Conservation (phyloP, 129 eudicot species). For the Chrysanthemum makinoi region DNA sequence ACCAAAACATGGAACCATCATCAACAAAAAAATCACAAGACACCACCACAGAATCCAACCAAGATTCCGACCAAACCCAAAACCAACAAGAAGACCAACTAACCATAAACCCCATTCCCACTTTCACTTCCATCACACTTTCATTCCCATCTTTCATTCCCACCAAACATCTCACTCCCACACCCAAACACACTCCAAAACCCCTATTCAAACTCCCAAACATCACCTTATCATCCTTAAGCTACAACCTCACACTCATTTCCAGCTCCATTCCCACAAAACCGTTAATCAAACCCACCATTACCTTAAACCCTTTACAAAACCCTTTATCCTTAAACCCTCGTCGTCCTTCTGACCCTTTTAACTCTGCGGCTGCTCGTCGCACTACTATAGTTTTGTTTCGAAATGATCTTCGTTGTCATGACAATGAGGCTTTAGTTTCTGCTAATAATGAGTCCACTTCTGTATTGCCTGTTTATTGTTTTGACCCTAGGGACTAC, state of each 20-base stretch:
- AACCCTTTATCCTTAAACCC: conserved; percentile 63
- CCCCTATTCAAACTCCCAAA: conserved; percentile 42
- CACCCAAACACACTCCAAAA: conserved; percentile 41
- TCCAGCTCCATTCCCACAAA: conserved; percentile 33
- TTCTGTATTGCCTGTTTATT: conserved; percentile 75
- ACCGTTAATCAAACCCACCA: conserved; percentile 48
- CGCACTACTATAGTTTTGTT: conserved; percentile 81
- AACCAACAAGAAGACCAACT: conserved; percentile 31
- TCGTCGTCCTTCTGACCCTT: conserved; percentile 74
- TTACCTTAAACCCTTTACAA: conserved; percentile 68
- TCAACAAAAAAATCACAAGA: conserved; percentile 10
- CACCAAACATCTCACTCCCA: conserved; percentile 49
- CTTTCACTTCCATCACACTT: conserved; percentile 63
- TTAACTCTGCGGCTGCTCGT: conserved; percentile 53
- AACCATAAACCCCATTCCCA: conserved; percentile 13
- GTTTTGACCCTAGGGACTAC: conserved; percentile 89
- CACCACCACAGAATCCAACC: conserved; percentile 25
- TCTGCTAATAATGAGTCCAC: conserved; percentile 72
- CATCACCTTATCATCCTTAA: conserved; percentile 29
- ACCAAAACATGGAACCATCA: conserved; percentile 41
- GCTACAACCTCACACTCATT: conserved; percentile 38
- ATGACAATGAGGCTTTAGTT: conserved; percentile 69
- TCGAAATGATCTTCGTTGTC: conserved; percentile 83
- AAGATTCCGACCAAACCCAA: conserved; percentile 30
- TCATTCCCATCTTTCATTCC: conserved; percentile 67